Conservation (phyloP, 1,139 yeast genomes). For the Zygoascus hellenicus region DNA sequence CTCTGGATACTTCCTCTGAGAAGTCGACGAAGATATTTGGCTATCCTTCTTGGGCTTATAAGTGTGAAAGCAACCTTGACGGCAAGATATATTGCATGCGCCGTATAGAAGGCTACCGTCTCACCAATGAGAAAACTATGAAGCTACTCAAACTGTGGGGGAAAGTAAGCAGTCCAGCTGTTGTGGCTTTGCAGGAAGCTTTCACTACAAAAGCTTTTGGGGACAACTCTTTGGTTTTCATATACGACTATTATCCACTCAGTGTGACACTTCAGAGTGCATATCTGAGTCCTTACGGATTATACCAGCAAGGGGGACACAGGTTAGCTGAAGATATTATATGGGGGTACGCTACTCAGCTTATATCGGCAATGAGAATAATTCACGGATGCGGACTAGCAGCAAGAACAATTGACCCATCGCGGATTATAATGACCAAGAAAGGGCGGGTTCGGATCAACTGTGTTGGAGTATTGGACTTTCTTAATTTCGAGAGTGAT, state of each 20-base stretch:
- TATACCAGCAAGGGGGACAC: slow-evolving; percentile 16
- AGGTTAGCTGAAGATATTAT: slow-evolving; percentile 54
- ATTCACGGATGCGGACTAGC: slow-evolving; percentile 60
- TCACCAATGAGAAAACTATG: slow-evolving; percentile 55
- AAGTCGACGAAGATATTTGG: slow-evolving; percentile 53
- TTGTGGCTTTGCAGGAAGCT: slow-evolving; percentile 69
- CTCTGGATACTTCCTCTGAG: slow-evolving; percentile 63
- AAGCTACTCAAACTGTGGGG: slow-evolving; percentile 49
- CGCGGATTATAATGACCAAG: slow-evolving; percentile 65
- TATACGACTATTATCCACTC: slow-evolving; percentile 65
- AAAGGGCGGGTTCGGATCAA: slow-evolving; percentile 67
- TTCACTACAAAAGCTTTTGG: slow-evolving; percentile 87
- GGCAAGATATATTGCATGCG: slow-evolving; percentile 75
- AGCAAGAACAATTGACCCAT: slow-evolving; percentile 57
- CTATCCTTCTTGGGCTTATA: slow-evolving; percentile 59
- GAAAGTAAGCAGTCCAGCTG: slow-evolving; percentile 45
- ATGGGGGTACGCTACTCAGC: slow-evolving; percentile 73
- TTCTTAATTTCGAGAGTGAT: slow-evolving; percentile 43
- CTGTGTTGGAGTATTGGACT: slow-evolving; percentile 67
- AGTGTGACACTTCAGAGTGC: slow-evolving; percentile 53
- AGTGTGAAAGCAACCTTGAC: slow-evolving; percentile 72
- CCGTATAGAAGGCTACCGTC: slow-evolving; percentile 59
- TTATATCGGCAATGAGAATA: slow-evolving; percentile 57
- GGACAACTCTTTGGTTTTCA: slow-evolving; percentile 53
- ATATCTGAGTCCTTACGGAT: slow-evolving; percentile 40